These are phyloP conservation scores for Ustilago lituana DNA, from an alignment of 1,284 basidiomycete genomes.

Conservation along the genomic window DNA sequence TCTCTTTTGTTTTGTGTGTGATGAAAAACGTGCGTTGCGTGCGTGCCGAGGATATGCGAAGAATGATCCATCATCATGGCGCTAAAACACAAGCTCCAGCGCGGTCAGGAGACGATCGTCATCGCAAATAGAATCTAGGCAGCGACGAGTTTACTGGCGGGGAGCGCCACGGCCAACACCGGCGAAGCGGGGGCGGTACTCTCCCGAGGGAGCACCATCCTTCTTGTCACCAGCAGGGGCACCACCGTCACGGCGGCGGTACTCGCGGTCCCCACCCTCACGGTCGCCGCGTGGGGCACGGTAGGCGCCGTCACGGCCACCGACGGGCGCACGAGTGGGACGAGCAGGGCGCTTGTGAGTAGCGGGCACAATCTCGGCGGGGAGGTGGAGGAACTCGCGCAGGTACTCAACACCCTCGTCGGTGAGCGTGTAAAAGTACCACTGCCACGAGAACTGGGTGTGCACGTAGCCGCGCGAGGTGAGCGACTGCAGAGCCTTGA, in stretches of 20 bases:
- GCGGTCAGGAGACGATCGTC: no score
- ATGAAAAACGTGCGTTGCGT: not conserved
- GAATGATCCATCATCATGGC: no score
- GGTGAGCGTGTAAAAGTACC: constrained; percentile 68
- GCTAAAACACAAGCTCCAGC: no score
- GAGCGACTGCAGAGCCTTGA: constrained; percentile 98
- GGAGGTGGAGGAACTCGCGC: constrained; percentile 67
- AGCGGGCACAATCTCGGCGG: constrained; percentile 67
- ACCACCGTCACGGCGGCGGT: constrained; percentile 60
- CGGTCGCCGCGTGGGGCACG: constrained; percentile 63
- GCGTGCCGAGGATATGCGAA: no score
- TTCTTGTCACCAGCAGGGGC: constrained; percentile 62
- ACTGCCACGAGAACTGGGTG: constrained; percentile 78
- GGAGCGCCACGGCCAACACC: constrained; percentile 64
- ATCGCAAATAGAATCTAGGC: no score
- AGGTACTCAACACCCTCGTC: constrained; percentile 68
- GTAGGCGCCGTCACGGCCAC: constrained; percentile 62
- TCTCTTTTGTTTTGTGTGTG: no score
- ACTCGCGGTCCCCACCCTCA: constrained; percentile 65
- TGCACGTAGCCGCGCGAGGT: constrained; percentile 95
- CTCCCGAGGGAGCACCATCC: constrained; percentile 63
- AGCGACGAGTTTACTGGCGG: constrained; percentile 52
- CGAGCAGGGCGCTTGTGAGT: constrained; percentile 67
- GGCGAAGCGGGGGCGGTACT: constrained; percentile 66
- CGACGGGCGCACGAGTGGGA: constrained; percentile 59